Evolutionary conservation across 352 stramenopile genomes (phyloP).

Genomic region (Ophiocytium majus): DNA sequence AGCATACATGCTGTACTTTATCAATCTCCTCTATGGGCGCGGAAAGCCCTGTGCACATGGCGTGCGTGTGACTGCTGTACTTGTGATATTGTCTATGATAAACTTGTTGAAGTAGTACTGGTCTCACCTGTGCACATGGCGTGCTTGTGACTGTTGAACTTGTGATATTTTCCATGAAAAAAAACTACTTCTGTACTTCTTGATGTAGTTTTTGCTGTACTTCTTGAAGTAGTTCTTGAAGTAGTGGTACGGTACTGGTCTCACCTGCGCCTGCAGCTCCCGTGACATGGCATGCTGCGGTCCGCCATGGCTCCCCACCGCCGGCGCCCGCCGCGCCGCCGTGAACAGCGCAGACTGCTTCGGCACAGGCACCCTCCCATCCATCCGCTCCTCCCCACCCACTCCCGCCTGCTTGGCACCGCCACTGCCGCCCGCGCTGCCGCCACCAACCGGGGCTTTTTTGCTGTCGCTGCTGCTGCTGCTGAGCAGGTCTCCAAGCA

Average conservation of each 20-base stretch:
- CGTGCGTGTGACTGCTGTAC: too few species aligned
- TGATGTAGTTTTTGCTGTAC: not conserved
- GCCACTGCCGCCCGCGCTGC: not conserved
- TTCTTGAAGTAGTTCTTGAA: not conserved
- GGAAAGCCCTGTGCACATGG: too few species aligned
- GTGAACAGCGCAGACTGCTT: not conserved
- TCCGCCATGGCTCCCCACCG: not conserved
- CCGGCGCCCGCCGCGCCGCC: too few species aligned
- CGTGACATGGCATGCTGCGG: not conserved
- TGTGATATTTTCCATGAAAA: too few species aligned
- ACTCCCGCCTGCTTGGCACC: not conserved
- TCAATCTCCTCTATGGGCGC: too few species aligned
- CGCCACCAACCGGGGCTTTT: too few species aligned
- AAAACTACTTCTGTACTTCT: too few species aligned
- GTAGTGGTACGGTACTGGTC: not conserved
- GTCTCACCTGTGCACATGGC: too few species aligned
- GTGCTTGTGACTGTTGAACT: too few species aligned
- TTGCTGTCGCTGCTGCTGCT: not conserved
- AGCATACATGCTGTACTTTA: too few species aligned
- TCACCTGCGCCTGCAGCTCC: not conserved
- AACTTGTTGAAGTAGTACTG: too few species aligned
- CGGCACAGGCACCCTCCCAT: not conserved
- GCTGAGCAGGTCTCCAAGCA: not conserved
- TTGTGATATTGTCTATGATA: too few species aligned
- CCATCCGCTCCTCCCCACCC: not conserved